Conservation (phyloP, 371 early-diverging fungal species). For the Syncephalastrum contaminatum region DNA sequence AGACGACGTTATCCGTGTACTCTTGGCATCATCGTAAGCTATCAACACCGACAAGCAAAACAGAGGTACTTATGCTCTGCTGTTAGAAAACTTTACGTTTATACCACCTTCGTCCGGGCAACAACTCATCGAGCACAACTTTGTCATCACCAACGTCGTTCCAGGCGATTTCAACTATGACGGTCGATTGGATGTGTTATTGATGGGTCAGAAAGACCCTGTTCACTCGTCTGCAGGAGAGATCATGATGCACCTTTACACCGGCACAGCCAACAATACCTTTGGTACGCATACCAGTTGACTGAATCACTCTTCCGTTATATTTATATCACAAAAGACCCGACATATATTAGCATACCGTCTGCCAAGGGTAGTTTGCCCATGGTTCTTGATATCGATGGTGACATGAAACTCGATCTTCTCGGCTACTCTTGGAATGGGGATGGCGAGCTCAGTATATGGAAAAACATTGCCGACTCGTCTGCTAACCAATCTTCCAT, state of each 20-base stretch:
- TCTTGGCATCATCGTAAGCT: conserved; percentile 63
- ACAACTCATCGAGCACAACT: conserved; percentile 26
- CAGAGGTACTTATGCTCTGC: not conserved
- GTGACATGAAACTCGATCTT: conserved; percentile 77
- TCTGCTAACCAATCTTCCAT: conserved; percentile 17
- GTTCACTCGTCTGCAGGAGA: conserved; percentile 32
- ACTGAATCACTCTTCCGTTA: not conserved
- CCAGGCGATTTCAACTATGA: conserved; percentile 88
- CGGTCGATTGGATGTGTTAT: conserved; percentile 79
- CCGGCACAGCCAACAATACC: conserved; percentile 66
- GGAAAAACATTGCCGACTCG: conserved; percentile 48
- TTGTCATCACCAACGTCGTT: conserved; percentile 72
- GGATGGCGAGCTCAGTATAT: conserved; percentile 46
- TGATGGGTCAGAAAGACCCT: conserved; percentile 61
- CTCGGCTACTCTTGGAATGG: conserved; percentile 65
- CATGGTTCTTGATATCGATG: conserved; percentile 76
- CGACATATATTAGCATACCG: conserved; percentile 44
- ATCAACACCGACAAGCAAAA: not conserved
- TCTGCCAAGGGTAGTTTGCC: conserved; percentile 68
- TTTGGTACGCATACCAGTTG: conserved; percentile 46
- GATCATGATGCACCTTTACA: conserved; percentile 65
- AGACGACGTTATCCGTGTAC: conserved; percentile 62
- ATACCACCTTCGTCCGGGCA: conserved; percentile 19
- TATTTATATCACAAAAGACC: conserved; percentile 24
- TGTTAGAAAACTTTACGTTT: conserved; percentile 27